Evolutionary conservation across 352 stramenopile genomes (phyloP).

Genomic region (Pythium angustatum): DNA sequence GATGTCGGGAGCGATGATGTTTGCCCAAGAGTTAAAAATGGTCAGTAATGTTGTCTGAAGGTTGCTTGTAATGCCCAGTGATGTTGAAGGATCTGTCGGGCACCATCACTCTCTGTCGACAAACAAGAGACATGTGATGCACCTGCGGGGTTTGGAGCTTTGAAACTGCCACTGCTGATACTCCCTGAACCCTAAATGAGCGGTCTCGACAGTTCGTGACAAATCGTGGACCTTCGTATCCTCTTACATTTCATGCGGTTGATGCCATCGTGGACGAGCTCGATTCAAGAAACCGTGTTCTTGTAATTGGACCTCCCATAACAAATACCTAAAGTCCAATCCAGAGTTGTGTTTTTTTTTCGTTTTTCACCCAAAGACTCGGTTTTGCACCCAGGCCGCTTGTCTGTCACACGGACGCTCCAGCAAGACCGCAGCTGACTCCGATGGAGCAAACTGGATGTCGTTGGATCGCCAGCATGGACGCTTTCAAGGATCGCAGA

Average conservation of each 20-base stretch:
- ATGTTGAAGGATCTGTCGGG: conserved; percentile 35
- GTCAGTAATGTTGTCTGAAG: conserved; percentile 19
- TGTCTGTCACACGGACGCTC: conserved; percentile 26
- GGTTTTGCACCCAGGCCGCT: conserved; percentile 14
- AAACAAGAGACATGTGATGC: conserved; percentile 22
- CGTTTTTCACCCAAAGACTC: not conserved
- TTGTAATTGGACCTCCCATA: not conserved
- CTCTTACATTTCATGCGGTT: not conserved
- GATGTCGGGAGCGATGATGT: conserved; percentile 17
- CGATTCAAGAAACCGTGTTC: not conserved
- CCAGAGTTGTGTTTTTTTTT: not conserved
- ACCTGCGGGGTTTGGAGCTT: conserved; percentile 11
- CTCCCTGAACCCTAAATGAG: conserved; percentile 20
- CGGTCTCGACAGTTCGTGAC: conserved; percentile 24
- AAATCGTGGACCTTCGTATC: not conserved
- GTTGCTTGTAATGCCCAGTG: conserved; percentile 10
- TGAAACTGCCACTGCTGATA: conserved; percentile 17
- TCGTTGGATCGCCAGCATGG: not conserved
- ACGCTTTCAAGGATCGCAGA: conserved; percentile 20
- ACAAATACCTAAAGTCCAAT: not conserved
- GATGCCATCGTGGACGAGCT: not conserved
- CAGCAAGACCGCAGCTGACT: conserved; percentile 9
- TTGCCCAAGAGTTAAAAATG: conserved; percentile 26
- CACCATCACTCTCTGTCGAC: conserved; percentile 27
- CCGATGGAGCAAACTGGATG: not conserved